phyloP scores from a whole-genome alignment of 1,284 basidiomycete genomes.

The Ceratobasidium sp. region DNA sequence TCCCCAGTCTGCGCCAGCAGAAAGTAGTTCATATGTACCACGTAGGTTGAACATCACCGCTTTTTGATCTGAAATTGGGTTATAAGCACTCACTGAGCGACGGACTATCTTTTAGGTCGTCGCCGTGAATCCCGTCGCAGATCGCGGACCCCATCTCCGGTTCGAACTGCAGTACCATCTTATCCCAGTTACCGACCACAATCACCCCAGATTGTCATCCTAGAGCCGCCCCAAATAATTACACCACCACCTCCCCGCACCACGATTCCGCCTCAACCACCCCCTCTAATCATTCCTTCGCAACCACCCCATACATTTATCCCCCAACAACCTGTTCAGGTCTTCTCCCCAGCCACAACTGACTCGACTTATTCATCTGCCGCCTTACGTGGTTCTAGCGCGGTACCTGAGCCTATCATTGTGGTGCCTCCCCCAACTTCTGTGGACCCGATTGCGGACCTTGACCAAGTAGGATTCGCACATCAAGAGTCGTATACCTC shows the following conservation, averaged over 20 bases:
- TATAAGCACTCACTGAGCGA: not conserved
- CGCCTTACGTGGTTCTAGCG: not conserved
- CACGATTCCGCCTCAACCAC: too few species aligned
- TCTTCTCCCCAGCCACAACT: not conserved
- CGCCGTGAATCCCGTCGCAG: not conserved
- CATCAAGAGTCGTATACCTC: conserved; percentile 9
- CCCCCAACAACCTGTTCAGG: not conserved
- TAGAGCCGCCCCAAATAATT: too few species aligned
- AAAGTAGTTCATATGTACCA: not conserved
- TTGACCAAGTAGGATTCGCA: not conserved
- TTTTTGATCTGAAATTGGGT: not conserved
- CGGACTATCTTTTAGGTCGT: not conserved
- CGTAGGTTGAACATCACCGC: not conserved
- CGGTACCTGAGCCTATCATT: not conserved
- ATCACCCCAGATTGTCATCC: too few species aligned
- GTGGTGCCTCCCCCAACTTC: not conserved
- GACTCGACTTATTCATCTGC: conserved; percentile 5
- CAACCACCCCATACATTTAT: too few species aligned
- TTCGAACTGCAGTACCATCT: not conserved
- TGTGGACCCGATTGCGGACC: not conserved
- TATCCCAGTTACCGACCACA: not conserved
- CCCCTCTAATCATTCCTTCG: too few species aligned
- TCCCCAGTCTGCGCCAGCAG: not conserved
- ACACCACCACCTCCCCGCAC: too few species aligned
- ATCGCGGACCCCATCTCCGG: not conserved